These are phyloP conservation scores for Lodderomyces margitis DNA, from an alignment of 1,139 yeast genomes.

Conservation along the genomic window DNA sequence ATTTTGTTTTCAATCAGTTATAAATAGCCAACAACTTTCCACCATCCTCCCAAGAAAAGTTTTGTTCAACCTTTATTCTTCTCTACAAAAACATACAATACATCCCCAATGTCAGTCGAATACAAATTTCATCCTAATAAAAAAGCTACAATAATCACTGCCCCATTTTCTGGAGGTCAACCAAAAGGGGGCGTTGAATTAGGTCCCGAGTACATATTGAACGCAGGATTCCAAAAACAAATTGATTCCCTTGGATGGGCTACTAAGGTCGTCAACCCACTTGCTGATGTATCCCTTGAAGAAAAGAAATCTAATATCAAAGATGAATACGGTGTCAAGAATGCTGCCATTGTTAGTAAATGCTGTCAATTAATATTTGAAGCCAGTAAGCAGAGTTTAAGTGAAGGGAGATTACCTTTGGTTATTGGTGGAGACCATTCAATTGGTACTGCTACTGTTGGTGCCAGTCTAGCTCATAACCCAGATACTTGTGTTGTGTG, in stretches of 20 bases:
- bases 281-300: conserved; percentile 48
- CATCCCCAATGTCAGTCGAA: conserved; percentile 17
- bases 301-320: conserved; percentile 36
- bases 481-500: conserved; percentile 91
- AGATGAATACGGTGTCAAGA: conserved; percentile 62
- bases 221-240: conserved; percentile 67
- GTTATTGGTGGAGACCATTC: conserved; percentile 98
- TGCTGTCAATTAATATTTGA: conserved; percentile 66
- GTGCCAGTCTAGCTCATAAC: conserved; percentile 74
- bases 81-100: neutral
- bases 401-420: conserved; percentile 62
- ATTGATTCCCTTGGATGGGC: conserved; percentile 73
- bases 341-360: conserved; percentile 73
- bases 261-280: conserved; percentile 55
- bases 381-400: conserved; percentile 52
- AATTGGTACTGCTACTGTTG: conserved; percentile 88
- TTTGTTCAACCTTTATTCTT: neutral
- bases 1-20: neutral
- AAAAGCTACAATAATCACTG: conserved; percentile 65
- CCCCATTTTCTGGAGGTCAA: conserved; percentile 97
- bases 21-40: conserved; percentile 1
- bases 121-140: conserved; percentile 56
- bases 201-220: conserved; percentile 81
- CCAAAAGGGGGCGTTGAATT: conserved; percentile 90
- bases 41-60: no score